Evolutionary conservation across 805 yeast species (phyloP).

Genomic region (Candida schatavii): DNA sequence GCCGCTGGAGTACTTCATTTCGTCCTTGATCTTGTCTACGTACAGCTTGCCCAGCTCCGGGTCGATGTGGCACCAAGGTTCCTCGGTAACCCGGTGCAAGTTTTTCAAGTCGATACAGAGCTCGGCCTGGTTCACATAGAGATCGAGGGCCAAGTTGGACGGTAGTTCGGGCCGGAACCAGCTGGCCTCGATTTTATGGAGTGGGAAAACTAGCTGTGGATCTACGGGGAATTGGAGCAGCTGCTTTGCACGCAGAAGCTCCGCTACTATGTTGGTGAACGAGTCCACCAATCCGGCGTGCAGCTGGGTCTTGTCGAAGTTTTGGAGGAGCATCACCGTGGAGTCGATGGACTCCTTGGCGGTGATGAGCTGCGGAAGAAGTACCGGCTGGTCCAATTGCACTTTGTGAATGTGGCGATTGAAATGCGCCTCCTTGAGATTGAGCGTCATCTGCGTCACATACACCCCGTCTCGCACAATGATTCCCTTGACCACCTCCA

Average conservation of each 20-base stretch:
- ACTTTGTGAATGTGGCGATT: conserved; percentile 31
- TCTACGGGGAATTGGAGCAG: conserved; percentile 41
- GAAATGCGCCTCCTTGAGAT: conserved; percentile 40
- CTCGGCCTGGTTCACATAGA: conserved; percentile 61
- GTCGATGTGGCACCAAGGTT: conserved; percentile 63
- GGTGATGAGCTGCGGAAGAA: conserved; percentile 45
- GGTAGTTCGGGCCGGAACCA: conserved; percentile 49
- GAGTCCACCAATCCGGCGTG: conserved; percentile 20
- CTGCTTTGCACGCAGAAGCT: conserved; percentile 38
- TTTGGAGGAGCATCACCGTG: conserved; percentile 23
- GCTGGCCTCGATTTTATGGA: conserved; percentile 37
- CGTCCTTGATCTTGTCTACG: conserved; percentile 56
- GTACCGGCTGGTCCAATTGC: conserved; percentile 28
- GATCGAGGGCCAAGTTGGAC: conserved; percentile 49
- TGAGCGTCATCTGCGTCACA: conserved; percentile 46
- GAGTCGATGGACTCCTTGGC: conserved; percentile 44
- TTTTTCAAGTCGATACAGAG: conserved; percentile 57
- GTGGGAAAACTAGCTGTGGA: conserved; percentile 56
- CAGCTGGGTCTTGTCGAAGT: conserved; percentile 12
- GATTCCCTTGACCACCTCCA: conserved; percentile 59
- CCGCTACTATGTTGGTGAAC: conserved; percentile 24
- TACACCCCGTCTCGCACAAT: conserved; percentile 54
- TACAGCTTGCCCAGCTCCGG: conserved; percentile 45
- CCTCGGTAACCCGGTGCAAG: conserved; percentile 46
- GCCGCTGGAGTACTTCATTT: conserved; percentile 38